phyloP scores from a whole-genome alignment of 345 rosid genomes.

The Eucalyptus sp. region DNA sequence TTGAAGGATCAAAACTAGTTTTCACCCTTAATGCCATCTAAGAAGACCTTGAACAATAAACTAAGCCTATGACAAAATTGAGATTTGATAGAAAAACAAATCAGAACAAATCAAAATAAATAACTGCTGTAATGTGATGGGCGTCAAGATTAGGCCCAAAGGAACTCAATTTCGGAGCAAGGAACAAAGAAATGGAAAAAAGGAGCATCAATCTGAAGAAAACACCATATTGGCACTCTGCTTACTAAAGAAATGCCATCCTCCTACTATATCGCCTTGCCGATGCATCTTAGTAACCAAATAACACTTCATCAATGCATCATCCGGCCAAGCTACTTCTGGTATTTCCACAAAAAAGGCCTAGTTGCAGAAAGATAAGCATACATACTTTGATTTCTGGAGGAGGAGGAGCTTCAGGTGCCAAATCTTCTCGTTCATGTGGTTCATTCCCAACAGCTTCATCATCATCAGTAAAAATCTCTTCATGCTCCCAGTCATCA shows the following conservation, averaged over 20 bases:
- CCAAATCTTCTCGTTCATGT: constrained; percentile 90
- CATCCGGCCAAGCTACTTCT: neutral
- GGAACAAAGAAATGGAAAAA: neutral
- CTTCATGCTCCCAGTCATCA: constrained; percentile 99
- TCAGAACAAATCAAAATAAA: neutral
- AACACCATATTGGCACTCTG: neutral
- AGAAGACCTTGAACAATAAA: neutral
- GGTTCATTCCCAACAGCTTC: constrained; percentile 93
- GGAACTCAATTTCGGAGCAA: neutral
- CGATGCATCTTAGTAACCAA: neutral
- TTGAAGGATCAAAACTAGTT: neutral
- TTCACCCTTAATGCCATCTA: neutral
- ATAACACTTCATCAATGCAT: neutral
- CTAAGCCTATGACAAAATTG: neutral
- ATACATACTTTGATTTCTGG: constrained; percentile 83
- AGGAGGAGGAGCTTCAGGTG: constrained; percentile 92
- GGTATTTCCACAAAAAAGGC: neutral
- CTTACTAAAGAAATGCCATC: neutral
- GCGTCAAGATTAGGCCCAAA: neutral
- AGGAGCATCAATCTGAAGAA: neutral
- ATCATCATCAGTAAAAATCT: constrained; percentile 96
- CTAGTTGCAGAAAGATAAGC: neutral
- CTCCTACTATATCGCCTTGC: neutral
- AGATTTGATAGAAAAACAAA: neutral
- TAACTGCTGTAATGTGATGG: neutral